Percentiles rank a stretch among this genome's conserved stretches.
Conservation (phyloP, 257 asterid species). For the Agastache rugosa region DNA sequence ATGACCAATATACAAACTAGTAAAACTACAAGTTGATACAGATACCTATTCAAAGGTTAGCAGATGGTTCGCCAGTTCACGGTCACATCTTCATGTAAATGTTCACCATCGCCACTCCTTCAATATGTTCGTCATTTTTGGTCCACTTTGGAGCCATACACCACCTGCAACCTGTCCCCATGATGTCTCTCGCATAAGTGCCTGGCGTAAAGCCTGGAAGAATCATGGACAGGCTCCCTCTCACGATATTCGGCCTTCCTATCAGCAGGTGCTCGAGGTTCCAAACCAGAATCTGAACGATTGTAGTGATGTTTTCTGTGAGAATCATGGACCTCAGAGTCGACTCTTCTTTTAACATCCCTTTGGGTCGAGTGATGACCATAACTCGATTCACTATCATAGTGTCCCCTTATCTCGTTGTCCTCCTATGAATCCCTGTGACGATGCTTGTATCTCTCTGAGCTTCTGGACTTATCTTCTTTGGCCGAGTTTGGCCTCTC, state of each 20-base stretch:
- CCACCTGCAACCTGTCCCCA: constrained; percentile 41
- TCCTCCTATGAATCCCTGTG: constrained; percentile 52
- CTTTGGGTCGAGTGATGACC: constrained; percentile 47
- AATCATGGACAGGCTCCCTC: constrained; percentile 42
- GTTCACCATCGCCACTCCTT: constrained; percentile 53
- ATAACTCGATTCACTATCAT: constrained; percentile 57
- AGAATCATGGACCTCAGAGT: constrained; percentile 42
- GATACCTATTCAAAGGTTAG: constrained; percentile 50
- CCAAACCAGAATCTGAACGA: constrained; percentile 35
- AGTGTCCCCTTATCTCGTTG: constrained; percentile 50
- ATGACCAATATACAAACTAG: constrained; percentile 41
- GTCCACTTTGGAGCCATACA: constrained; percentile 37
- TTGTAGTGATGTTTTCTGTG: constrained; percentile 32
- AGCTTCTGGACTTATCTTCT: constrained; percentile 49
- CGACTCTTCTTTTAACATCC: constrained; percentile 42
- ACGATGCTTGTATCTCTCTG: constrained; percentile 53
- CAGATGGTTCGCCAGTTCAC: too few species aligned
- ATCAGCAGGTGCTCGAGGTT: constrained; percentile 40
- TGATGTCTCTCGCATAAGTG: constrained; percentile 40
- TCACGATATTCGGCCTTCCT: constrained; percentile 37
- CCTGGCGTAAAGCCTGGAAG: constrained; percentile 40
- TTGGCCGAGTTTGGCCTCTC: constrained; percentile 59
- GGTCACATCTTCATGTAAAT: constrained; percentile 43
- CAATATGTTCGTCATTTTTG: constrained; percentile 52
- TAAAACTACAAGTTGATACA: constrained; percentile 50